Base-by-base conservation (phyloP, 768 basidiomycete genomes). In the Tricholoma furcatifolium region DNA sequence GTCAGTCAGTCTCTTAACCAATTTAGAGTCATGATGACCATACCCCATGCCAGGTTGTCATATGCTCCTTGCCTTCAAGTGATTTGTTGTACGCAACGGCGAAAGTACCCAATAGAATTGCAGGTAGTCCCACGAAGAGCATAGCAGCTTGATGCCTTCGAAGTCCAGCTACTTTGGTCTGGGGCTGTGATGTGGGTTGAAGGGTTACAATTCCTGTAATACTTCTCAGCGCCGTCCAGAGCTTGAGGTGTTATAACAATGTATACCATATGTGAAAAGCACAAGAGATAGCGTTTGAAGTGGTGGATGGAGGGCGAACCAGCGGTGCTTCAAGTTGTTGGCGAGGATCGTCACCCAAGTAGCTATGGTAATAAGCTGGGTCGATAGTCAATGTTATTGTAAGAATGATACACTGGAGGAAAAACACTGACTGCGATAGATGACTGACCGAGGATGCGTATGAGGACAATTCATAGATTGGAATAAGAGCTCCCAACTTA, bases 41-140 rank as follows among this genome's bases (percentile, higher is more conserved):
- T 65, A 90, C 88, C 3, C 81, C 84, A 68, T 93, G 92, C 88
- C 87, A 89, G 8, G 83, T 79, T 4, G 75, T 78, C 54, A 89
- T 86, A 62, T 93, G 91, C 4, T 71, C 54, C 1, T 74, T 74
- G 5, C 59, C 68, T 47, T 78, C 70, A 0, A 75, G 50, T 39
- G 65, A 67, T 64, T 94, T 94, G 62, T 85, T 83, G 50, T 77
- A 77, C 47, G 76, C 70, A 43, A 93, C 79, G 1, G 85, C 77
- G n/a, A 73, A 65, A 1, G 82, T 78, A 2, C 91, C 91, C 8
- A 84, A 42, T 6, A 79, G 38, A 53, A 92, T 75, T 12, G 75
- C 61, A 1, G 86, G 84, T 32, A 87, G 67, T 2, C 81, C 87
- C 17, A 80, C 34, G 9, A 68, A 65, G 6, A 87, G 66, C 59